Base-by-base conservation (phyloP, 2,329 filamentous ascomycete species). In the Fusarium torreyae region DNA sequence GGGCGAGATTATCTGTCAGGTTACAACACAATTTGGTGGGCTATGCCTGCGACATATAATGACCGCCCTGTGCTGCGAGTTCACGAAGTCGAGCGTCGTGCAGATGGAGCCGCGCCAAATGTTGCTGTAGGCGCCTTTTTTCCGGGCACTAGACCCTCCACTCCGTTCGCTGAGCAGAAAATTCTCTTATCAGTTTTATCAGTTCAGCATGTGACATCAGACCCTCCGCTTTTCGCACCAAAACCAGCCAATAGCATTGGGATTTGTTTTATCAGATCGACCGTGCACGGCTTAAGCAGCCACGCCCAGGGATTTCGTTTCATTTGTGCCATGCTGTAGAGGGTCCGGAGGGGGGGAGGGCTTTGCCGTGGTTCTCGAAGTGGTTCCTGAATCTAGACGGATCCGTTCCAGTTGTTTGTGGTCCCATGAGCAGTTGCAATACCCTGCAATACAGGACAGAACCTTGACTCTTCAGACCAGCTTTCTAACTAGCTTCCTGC, bases 161-260 rank as follows among this genome's bases (percentile, higher is more conserved):
- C n/a, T 10, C n/a, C 38, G 31, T 51, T 40, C 43, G 54, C 44
- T 42, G 48, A 39, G 60, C 60, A 71, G 72, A 75, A 75, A 69
- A 66, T 68, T 74, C 70, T 75, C 67, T 73, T 67, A 70, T 69
- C 69, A 57, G 34, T 64, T 31, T 31, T 31, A 60, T 66, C 50
- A 42, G 38, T 40, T n/a, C 63, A 40, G 59, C 72, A 74, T 74
- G 70, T 74, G 72, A 74, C 70, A 75, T 75, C 73, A 69, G 56
- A 44, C 10, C 24, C 17, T 42, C 63, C 70, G 59, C 55, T 52
- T 62, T 51, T 61, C 22, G 20, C 10, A n/a, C 14, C 2, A 2
- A 2, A 2, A 3, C 6, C 3, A 24, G n/a, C 72, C 68, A 74
- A 74, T 63, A 42, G 57, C 1, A 24, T 10, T 17, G 10, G 13